Percentiles rank a stretch among this genome's conserved stretches.
Evolutionary conservation across 129 eudicot genomes (phyloP).

Genomic region (Smallanthus sonchifolius): DNA sequence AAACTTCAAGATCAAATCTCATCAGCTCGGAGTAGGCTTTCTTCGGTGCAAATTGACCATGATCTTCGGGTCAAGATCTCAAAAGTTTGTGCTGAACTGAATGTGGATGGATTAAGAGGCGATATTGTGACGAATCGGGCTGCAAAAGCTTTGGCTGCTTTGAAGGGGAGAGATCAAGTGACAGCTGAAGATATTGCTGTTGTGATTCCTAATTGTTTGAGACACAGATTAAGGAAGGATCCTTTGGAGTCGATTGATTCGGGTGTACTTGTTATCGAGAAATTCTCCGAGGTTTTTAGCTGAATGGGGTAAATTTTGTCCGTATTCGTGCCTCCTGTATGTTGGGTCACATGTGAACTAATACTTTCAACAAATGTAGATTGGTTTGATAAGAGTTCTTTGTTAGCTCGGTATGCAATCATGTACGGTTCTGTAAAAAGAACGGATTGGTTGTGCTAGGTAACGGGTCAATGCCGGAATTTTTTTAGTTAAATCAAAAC

Average conservation of each 20-base stretch:
- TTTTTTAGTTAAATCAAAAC: no score
- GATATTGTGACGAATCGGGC: conserved; percentile 86
- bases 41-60: conserved; percentile 68
- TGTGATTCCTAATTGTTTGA: conserved; percentile 85
- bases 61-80: conserved; percentile 88
- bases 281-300: conserved; percentile 78
- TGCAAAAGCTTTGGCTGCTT: conserved; percentile 84
- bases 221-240: conserved; percentile 88
- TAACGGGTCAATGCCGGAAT: no score
- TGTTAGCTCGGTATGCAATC: background rate
- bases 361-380: conserved; percentile 28
- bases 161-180: conserved; percentile 82
- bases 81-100: conserved; percentile 83
- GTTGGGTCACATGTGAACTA: background rate
- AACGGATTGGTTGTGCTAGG: no score
- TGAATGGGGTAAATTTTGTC: conserved; percentile 27
- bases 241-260: conserved; percentile 93
- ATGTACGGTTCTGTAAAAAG: no score
- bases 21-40: conserved; percentile 64
- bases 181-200: conserved; percentile 81
- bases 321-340: conserved; percentile 1
- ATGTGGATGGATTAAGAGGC: conserved; percentile 93
- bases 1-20: conserved; percentile 70
- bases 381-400: conserved; percentile 7
- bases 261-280: conserved; percentile 79